Conservation (phyloP, 768 basidiomycete species). For the Suillus occidentalis region DNA sequence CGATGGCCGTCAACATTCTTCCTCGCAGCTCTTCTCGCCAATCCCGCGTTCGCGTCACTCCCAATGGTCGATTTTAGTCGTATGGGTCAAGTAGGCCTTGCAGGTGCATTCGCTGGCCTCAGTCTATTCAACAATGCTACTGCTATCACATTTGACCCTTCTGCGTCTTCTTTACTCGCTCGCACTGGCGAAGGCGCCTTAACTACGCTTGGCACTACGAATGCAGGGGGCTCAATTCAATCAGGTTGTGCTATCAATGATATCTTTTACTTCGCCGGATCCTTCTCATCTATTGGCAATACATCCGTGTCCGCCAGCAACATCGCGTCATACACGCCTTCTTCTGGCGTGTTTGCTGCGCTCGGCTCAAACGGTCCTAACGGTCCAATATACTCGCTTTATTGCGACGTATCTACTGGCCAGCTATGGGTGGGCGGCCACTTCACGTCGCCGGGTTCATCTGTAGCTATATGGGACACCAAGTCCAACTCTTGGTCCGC, state of each 20-base stretch:
- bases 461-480: slow-evolving; percentile 72
- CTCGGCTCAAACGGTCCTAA: slow-evolving; percentile 72
- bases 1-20: slow-evolving; percentile 28
- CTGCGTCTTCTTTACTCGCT: slow-evolving; percentile 69
- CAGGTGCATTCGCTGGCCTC: slow-evolving; percentile 87
- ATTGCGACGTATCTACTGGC: slow-evolving; percentile 66
- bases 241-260: slow-evolving; percentile 71
- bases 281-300: slow-evolving; percentile 71
- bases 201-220: slow-evolving; percentile 71
- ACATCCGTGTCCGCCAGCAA: slow-evolving; percentile 53
- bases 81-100: slow-evolving; percentile 90
- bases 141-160: slow-evolving; percentile 62
- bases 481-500: slow-evolving; percentile 68
- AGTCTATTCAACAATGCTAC: slow-evolving; percentile 67
- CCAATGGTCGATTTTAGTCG: slow-evolving; percentile 69
- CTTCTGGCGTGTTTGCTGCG: slow-evolving; percentile 55
- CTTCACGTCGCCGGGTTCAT: slow-evolving; percentile 65
- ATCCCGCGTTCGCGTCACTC: slow-evolving; percentile 37
- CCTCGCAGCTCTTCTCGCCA: slow-evolving; percentile 17
- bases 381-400: slow-evolving; percentile 70
- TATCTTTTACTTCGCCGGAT: slow-evolving; percentile 79
- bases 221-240: slow-evolving; percentile 72
- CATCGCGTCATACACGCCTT: slow-evolving; percentile 71
- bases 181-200: slow-evolving; percentile 67
- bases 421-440: slow-evolving; percentile 80